phyloP scores from a whole-genome alignment of 2,329 filamentous ascomycete genomes.

The Beauveria medogensis region DNA sequence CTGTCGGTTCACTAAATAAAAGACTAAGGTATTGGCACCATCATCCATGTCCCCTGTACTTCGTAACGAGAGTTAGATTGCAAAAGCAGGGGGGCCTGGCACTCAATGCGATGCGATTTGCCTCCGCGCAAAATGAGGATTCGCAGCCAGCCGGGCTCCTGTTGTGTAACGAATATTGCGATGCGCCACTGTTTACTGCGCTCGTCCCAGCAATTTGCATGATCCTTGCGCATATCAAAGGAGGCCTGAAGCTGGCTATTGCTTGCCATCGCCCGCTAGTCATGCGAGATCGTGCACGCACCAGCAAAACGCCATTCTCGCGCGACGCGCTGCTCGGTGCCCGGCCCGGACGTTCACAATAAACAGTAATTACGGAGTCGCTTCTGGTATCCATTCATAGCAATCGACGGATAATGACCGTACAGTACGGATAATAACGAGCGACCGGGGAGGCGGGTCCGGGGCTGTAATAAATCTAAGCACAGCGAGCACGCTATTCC shows the following conservation, averaged over 20 bases:
- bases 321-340: neutral
- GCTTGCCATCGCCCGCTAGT: neutral
- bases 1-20: neutral
- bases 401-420: neutral
- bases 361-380: no score
- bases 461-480: no score
- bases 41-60: neutral
- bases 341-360: neutral
- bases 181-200: neutral
- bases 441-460: no score
- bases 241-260: neutral
- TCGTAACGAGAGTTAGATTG: neutral
- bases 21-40: neutral
- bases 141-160: neutral
- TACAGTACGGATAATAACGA: no score
- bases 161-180: neutral
- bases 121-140: constrained; percentile 1
- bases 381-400: no score
- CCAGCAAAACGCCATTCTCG: neutral
- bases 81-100: neutral
- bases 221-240: neutral
- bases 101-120: constrained; percentile 3
- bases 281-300: constrained; percentile 5
- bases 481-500: no score
- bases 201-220: neutral